A percentile compares a stretch with the other conserved stretches of the same genome.
Conservation (phyloP, 352 stramenopile genomes). For the Pythium volutum region DNA sequence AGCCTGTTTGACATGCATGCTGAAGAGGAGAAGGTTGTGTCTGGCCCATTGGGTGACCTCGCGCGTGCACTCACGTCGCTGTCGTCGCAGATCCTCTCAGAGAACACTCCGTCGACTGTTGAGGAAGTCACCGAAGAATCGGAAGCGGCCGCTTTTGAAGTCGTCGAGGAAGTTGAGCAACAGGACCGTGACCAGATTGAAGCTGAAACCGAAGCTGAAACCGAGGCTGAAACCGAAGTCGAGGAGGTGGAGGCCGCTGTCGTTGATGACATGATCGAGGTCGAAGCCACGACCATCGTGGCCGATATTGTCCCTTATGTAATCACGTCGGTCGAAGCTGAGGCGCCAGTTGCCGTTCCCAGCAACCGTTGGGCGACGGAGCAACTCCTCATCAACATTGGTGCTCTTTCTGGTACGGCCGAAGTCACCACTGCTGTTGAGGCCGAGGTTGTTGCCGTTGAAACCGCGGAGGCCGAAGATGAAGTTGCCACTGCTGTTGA, state of each 20-base stretch:
- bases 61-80: conserved; percentile 18
- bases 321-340: background rate
- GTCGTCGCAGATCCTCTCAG: conserved; percentile 12
- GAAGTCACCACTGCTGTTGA: conserved; percentile 4
- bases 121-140: conserved; percentile 5
- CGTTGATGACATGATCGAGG: background rate
- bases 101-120: conserved; percentile 1
- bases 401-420: conserved; percentile 4
- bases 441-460: background rate
- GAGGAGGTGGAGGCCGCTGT: background rate
- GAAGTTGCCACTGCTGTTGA: background rate
- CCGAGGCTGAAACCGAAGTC: background rate
- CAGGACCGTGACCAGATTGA: background rate
- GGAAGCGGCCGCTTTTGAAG: conserved; percentile 1
- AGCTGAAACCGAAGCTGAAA: background rate
- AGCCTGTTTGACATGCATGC: conserved; percentile 13
- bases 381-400: conserved; percentile 15
- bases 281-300: background rate
- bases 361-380: conserved; percentile 13
- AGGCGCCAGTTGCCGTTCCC: background rate
- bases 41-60: conserved; percentile 10
- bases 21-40: background rate
- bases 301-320: background rate
- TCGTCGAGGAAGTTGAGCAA: conserved; percentile 1
- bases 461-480: background rate